phyloP scores from a whole-genome alignment of 225 moss, liverwort and hornwort genomes.

The Antitrichia curtipendula region DNA sequence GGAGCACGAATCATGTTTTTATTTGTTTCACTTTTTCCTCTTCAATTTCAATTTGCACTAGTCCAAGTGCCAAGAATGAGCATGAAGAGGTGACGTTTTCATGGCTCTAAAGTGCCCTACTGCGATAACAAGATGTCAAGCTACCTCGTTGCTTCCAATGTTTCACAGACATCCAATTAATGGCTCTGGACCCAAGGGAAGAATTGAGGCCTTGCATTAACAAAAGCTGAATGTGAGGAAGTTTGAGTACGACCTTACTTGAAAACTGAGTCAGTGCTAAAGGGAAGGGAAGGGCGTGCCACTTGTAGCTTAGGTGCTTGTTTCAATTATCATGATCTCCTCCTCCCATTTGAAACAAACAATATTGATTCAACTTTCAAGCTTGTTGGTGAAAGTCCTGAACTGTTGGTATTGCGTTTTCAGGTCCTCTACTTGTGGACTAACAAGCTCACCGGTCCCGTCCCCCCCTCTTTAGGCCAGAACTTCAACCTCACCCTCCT shows the following conservation, averaged over 20 bases:
- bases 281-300: neutral
- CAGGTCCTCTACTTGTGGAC: constrained; percentile 65
- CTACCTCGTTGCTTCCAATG: neutral
- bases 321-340: neutral
- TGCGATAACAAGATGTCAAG: neutral
- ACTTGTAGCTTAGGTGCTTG: neutral
- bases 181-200: neutral
- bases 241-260: neutral
- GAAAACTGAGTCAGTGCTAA: neutral
- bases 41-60: neutral
- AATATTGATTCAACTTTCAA: neutral
- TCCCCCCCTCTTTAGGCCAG: constrained; percentile 40
- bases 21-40: neutral
- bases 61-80: neutral
- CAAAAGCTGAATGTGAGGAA: neutral
- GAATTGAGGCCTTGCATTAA: neutral
- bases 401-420: neutral
- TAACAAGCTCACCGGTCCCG: constrained; percentile 47
- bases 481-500: constrained; percentile 32
- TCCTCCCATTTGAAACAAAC: neutral
- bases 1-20: neutral
- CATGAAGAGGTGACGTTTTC: neutral
- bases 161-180: neutral
- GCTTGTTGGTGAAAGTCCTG: neutral
- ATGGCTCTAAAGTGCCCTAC: neutral